Base-by-base conservation (phyloP, 2,329 filamentous ascomycete species). In the Cordyceps farinosa region DNA sequence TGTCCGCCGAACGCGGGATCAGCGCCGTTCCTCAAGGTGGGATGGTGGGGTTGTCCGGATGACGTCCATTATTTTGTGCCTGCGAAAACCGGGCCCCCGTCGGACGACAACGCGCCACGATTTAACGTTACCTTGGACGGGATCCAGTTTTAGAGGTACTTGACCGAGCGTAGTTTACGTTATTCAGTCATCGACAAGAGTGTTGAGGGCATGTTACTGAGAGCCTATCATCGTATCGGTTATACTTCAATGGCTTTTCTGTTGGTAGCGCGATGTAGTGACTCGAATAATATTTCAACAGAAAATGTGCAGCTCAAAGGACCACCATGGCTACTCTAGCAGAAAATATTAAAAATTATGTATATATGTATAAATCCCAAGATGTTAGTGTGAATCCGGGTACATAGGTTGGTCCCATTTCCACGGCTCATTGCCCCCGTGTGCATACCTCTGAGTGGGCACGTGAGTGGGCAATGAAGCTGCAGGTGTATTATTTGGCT, bases 91-190 rank as follows among this genome's bases (percentile, higher is more conserved):
- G 47, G 57, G 45, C 47, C 57, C 47, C 57, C 29, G 29, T 60
- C 10, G 32, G 34, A 47, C 27, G 42, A 47, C 30, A n/a, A 36
- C 30, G 55, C 55, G 42, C 55, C 55, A 52, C 58, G 48, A 61
- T 61, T 61, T 38, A 61, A 61, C 58, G 58, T 61, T 61, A 61
- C 58, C 38, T 61, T 38, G 36, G 38, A 9, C 27, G 9, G 58
- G 48, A 45, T 61, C 58, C 58, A 61, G 58, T 61, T 61, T 53
- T 36, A 5, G 38, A 61, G 58, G 40, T 45, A 61, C 48, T 61
- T 52, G 13, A 48, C 44, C 38, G 27, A 27, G 6, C 13, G n/a
- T 32, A 11, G 6, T 53, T 38, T 29, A 45, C 40, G 48, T 36
- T 32, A 59, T 34, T 5, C n/a, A 45, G n/a, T 30, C 36, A 13